phyloP scores from a whole-genome alignment of 2,329 filamentous ascomycete genomes.

The Fusarium verticillioides region DNA sequence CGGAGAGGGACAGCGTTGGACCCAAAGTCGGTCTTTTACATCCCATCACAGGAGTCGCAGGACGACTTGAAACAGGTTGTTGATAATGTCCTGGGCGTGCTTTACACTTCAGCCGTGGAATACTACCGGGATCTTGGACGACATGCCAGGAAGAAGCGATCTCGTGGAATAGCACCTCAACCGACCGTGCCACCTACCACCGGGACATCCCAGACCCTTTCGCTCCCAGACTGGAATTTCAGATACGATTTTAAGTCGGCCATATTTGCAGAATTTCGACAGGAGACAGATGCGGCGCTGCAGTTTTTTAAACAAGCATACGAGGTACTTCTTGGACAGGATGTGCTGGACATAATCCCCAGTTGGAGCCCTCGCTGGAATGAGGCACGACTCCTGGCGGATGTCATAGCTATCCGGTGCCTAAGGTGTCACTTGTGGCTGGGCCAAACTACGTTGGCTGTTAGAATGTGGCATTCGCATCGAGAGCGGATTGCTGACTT shows the following conservation, averaged over 20 bases:
- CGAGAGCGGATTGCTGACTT: conserved; percentile 78
- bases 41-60: conserved; percentile 77
- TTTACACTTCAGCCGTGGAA: conserved; percentile 82
- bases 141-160: conserved; percentile 88
- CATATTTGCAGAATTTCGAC: conserved; percentile 89
- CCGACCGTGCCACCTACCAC: conserved; percentile 85
- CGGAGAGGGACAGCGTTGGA: conserved; percentile 83
- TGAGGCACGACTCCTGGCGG: conserved; percentile 88
- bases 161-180: conserved; percentile 79
- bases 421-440: conserved; percentile 86
- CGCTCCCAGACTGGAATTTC: conserved; percentile 88
- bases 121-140: conserved; percentile 97
- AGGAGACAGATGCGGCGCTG: conserved; percentile 89
- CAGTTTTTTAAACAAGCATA: conserved; percentile 90
- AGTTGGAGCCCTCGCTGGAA: conserved; percentile 93
- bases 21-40: conserved; percentile 84
- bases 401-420: conserved; percentile 82
- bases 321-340: conserved; percentile 81
- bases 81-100: conserved; percentile 74
- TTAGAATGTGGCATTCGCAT: conserved; percentile 83
- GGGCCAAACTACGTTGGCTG: conserved; percentile 80
- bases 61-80: conserved; percentile 79
- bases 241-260: conserved; percentile 95
- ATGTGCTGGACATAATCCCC: conserved; percentile 88
- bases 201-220: conserved; percentile 87